These are phyloP conservation scores for Diddensiella santjacobensis DNA, from an alignment of 805 yeast species.

Conservation along the genomic window DNA sequence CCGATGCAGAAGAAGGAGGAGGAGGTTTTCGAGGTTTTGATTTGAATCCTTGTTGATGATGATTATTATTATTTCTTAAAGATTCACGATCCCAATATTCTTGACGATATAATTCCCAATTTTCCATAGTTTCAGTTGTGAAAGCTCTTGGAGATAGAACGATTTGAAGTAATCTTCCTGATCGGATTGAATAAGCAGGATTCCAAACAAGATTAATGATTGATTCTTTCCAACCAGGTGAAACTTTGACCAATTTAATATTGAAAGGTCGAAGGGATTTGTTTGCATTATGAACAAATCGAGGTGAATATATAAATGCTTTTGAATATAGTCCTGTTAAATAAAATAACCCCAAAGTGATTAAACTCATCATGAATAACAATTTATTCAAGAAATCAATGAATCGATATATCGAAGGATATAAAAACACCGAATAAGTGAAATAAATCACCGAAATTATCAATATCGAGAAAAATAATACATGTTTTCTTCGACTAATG, in stretches of 20 bases:
- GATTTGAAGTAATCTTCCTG: constrained; percentile 76
- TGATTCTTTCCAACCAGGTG: constrained; percentile 28
- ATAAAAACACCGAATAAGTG: constrained; percentile 30
- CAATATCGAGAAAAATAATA: constrained; percentile 43
- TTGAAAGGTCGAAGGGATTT: constrained; percentile 85
- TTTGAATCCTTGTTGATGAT: background rate
- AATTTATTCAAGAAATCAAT: constrained; percentile 34
- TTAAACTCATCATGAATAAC: constrained; percentile 53
- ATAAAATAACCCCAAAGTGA: constrained; percentile 73
- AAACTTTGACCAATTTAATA: constrained; percentile 53
- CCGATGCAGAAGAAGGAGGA: no score
- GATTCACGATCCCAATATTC: constrained; percentile 92
- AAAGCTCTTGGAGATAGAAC: constrained; percentile 79
- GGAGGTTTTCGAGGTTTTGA: constrained; percentile 1
- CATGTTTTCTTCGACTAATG: constrained; percentile 57
- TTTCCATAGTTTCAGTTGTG: constrained; percentile 78
- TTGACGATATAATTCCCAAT: constrained; percentile 90
- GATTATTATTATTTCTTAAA: background rate
- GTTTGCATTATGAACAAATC: constrained; percentile 76
- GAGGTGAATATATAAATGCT: constrained; percentile 77
- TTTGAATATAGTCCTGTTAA: constrained; percentile 86
- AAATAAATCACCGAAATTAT: constrained; percentile 28
- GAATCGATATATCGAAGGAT: constrained; percentile 37
- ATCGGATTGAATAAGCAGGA: constrained; percentile 27
- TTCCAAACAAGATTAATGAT: constrained; percentile 24